Percentiles rank a stretch among this genome's conserved stretches.
Evolutionary conservation across 805 yeast species (phyloP).

Genomic region (Schwanniomyces sp.): DNA sequence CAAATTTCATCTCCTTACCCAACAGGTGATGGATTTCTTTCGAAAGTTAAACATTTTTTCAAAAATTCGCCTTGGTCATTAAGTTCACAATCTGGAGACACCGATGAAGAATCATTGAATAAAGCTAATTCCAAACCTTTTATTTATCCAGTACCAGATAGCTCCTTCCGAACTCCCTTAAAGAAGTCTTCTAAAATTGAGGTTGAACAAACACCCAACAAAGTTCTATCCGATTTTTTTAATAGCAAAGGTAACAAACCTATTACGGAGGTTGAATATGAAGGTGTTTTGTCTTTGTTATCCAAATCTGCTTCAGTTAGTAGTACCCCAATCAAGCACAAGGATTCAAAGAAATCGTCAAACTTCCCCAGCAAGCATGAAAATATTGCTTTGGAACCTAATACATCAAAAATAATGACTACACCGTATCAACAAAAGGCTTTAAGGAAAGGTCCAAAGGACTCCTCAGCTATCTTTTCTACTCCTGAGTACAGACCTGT

Average conservation of each 20-base stretch:
- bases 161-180: slow-evolving; percentile 1
- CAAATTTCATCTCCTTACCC: slow-evolving; percentile 18
- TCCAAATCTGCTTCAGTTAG: slow-evolving; percentile 11
- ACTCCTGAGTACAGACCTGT: slow-evolving; percentile 41
- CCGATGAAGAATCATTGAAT: not conserved
- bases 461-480: slow-evolving; percentile 14
- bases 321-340: slow-evolving; percentile 3
- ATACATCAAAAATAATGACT: slow-evolving; percentile 10
- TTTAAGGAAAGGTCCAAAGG: slow-evolving; percentile 22
- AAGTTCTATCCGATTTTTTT: slow-evolving; percentile 66
- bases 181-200: not conserved
- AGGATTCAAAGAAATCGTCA: not conserved
- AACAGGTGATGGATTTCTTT: slow-evolving; percentile 23
- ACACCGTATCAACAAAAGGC: slow-evolving; percentile 29
- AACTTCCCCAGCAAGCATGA: not conserved
- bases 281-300: slow-evolving; percentile 72
- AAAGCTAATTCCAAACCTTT: slow-evolving; percentile 3
- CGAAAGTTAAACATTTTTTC: slow-evolving; percentile 27
- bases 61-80: slow-evolving; percentile 7
- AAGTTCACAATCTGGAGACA: not conserved
- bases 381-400: not conserved
- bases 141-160: slow-evolving; percentile 8
- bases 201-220: slow-evolving; percentile 39
- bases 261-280: slow-evolving; percentile 70
- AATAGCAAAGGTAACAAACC: slow-evolving; percentile 74